Evolutionary conservation across 2,329 filamentous ascomycete genomes (phyloP), one percentile per base, ranked within the genome.

Genomic region (Stagonosporopsis rhizophila): DNA sequence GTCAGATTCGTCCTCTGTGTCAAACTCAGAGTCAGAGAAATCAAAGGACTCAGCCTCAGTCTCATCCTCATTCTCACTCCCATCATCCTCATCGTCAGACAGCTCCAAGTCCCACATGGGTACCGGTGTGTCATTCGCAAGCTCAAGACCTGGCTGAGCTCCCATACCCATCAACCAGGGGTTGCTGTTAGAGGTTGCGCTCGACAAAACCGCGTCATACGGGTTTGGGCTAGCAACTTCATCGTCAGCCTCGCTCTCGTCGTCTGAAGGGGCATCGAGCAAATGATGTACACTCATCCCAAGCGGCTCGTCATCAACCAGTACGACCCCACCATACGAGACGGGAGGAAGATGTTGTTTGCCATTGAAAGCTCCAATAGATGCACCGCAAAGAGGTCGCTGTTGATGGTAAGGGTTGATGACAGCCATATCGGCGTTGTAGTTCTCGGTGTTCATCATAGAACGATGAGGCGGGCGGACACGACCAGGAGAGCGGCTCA

Each of bases 241-340:
- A 9, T 78, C 79, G 14, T 74, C 75, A 25, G 70, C 72, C 4
- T 80, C 78, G 4, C 75, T 78, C 34, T 85, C 82, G 39, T 84
- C 82, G 40, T 80, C 75, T 55, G 83, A 84, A 11, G 84, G 80
- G 12, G 80, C 78, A 67, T 97, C 94, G 2, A 98, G 85, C 87
- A 98, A 94, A 75, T 98, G 94, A 70, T 98, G 94, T 0, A 98
- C 94, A 20, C 92, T 97, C 91, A 98, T 95, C 12, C 94, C 94
- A 68, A 92, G 95, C 0, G 91, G 86, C 73, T 89, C 87, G 52
- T 90, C 87, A 70, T 98, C 92, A 1, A 98, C 87, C 28, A 95
- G 79, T 37, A 98, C 87, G 4, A 96, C 83, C 8, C 94, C 94
- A 12, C 94, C 94, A 64, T 96, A 92, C 28, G 92, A 96, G 3